Percentiles rank a stretch among this genome's conserved stretches.
These are phyloP conservation scores for Penicillium decumbens DNA, from an alignment of 2,329 filamentous ascomycete species.

Conservation along the genomic window DNA sequence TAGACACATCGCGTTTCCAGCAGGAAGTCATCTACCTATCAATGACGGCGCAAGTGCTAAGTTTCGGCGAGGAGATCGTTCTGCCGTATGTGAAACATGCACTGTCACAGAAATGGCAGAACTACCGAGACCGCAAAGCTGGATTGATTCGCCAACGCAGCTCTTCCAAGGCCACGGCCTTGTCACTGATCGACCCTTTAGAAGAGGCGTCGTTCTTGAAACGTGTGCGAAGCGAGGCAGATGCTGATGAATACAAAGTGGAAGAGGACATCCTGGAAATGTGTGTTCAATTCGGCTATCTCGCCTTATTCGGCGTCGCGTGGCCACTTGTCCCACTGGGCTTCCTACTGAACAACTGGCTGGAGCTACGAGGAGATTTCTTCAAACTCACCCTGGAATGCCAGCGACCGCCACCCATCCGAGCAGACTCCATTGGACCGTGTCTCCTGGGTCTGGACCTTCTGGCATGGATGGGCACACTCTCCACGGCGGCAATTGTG, in stretches of 20 bases:
- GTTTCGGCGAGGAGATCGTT: slow-evolving; percentile 76
- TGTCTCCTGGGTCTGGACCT: slow-evolving; percentile 84
- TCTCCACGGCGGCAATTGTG: slow-evolving; percentile 81
- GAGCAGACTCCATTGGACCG: slow-evolving; percentile 88
- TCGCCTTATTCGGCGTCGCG: slow-evolving; percentile 84
- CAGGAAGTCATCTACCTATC: slow-evolving; percentile 96
- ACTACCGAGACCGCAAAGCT: slow-evolving; percentile 23
- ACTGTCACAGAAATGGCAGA: slow-evolving; percentile 64
- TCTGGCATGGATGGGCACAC: slow-evolving; percentile 85
- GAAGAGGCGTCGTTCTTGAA: slow-evolving; percentile 77
- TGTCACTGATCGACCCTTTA: slow-evolving; percentile 58
- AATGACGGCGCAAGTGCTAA: slow-evolving; percentile 87
- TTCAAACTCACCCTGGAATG: slow-evolving; percentile 89
- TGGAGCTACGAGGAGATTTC: slow-evolving; percentile 88
- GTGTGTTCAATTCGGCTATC: slow-evolving; percentile 83
- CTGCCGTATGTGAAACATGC: slow-evolving; percentile 80
- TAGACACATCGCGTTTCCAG: slow-evolving; percentile 76
- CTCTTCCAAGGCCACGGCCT: slow-evolving; percentile 40
- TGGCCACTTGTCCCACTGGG: slow-evolving; percentile 90
- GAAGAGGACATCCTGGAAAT: slow-evolving; percentile 88
- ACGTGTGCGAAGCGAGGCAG: slow-evolving; percentile 76
- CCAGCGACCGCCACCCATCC: slow-evolving; percentile 82
- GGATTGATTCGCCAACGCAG: slow-evolving; percentile 33
- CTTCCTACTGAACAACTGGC: slow-evolving; percentile 93
- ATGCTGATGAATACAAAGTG: slow-evolving; percentile 81